A percentile compares a stretch with the other conserved stretches of the same genome.
Conservation (phyloP, 306 rosid species). For the Lupinus albus region DNA sequence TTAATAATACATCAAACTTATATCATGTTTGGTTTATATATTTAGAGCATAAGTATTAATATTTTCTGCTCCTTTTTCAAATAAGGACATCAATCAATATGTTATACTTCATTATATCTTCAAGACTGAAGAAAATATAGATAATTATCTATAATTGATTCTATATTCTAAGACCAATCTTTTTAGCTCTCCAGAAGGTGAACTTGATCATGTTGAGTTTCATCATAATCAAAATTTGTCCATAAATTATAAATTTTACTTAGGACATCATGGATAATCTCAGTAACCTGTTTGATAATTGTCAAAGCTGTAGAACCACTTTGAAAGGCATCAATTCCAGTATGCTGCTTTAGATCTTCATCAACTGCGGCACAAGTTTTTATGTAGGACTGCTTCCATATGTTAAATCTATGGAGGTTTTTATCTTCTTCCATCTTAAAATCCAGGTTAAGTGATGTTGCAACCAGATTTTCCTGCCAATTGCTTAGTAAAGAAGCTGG, state of each 20-base stretch:
- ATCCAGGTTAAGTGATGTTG: constrained; percentile 51
- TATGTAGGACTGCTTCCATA: constrained; percentile 74
- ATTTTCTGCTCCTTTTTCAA: neutral
- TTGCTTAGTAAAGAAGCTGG: constrained; percentile 63
- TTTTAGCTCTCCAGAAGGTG: neutral
- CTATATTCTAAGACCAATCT: neutral
- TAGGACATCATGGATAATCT: too few relatives aligned
- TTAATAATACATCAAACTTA: constrained; percentile 15
- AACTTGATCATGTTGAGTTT: constrained; percentile 3
- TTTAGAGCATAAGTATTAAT: constrained; percentile 8
- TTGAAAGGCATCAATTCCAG: constrained; percentile 60
- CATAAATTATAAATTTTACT: neutral
- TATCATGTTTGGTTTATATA: neutral
- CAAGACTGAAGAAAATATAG: neutral
- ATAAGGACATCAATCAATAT: neutral
- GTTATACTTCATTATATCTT: neutral
- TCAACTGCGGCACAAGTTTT: constrained; percentile 69
- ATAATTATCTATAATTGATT: neutral
- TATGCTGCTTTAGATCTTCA: constrained; percentile 66
- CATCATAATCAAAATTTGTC: neutral
- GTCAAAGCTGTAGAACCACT: constrained; percentile 86
- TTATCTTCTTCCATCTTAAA: constrained; percentile 53
- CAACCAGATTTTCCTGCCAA: constrained; percentile 68
- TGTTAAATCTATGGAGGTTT: constrained; percentile 48
- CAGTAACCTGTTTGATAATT: constrained; percentile 88